Percentiles rank a stretch among this genome's conserved stretches.
Evolutionary conservation across 176 grass and related monocot species (phyloP).

Genomic region (Raddia guianensis): DNA sequence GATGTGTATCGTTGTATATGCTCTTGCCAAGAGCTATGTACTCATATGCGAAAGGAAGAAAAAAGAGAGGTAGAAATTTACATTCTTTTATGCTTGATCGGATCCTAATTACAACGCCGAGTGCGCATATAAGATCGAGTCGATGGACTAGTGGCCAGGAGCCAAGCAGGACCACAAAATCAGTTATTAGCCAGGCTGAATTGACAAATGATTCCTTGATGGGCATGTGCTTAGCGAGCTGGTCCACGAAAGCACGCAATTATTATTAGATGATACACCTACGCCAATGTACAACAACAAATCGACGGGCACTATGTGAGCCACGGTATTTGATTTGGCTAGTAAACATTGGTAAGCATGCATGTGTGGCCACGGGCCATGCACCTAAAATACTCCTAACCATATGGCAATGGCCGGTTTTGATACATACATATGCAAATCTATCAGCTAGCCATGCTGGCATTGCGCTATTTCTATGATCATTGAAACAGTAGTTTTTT

Average conservation of each 20-base stretch:
- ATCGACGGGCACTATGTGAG: background rate
- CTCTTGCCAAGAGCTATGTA: too few relatives aligned
- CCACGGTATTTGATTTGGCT: background rate
- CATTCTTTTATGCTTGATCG: background rate
- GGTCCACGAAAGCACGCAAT: background rate
- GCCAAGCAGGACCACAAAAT: background rate
- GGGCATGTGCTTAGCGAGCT: background rate
- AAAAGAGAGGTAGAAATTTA: too few relatives aligned
- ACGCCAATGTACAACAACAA: background rate
- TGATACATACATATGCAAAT: background rate
- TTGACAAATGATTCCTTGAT: background rate
- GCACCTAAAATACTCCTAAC: background rate
- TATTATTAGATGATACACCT: background rate
- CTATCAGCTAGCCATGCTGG: background rate
- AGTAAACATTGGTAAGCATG: background rate
- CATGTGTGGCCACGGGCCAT: too few relatives aligned
- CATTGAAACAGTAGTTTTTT: background rate
- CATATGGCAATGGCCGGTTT: conserved; percentile 8
- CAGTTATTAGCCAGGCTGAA: background rate
- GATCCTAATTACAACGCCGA: too few relatives aligned
- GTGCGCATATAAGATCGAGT: background rate
- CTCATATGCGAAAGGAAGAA: too few relatives aligned
- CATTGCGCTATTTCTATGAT: background rate
- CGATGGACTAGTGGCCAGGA: background rate
- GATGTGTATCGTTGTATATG: too few relatives aligned